phyloP scores from a whole-genome alignment of 2,329 filamentous ascomycete genomes.

The Curvularia sp. region DNA sequence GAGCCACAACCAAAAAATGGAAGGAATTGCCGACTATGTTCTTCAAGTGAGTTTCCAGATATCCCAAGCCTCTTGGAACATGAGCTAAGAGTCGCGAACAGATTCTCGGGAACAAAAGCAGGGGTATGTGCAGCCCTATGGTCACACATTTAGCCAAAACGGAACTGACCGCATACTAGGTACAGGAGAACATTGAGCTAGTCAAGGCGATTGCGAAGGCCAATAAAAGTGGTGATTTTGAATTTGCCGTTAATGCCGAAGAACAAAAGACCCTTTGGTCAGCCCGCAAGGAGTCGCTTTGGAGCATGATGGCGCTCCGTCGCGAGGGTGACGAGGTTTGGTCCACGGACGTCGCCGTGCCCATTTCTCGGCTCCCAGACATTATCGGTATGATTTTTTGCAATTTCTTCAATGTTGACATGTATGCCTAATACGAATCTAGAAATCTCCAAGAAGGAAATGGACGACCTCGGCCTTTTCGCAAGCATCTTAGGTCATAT shows the following conservation, averaged over 20 bases:
- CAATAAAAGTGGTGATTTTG: constrained; percentile 63
- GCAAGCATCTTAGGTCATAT: constrained; percentile 89
- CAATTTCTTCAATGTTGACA: not conserved
- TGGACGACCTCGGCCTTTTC: constrained; percentile 85
- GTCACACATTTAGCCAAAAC: constrained; percentile 26
- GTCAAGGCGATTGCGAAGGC: constrained; percentile 71
- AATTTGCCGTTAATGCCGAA: constrained; percentile 61
- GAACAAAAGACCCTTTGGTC: constrained; percentile 66
- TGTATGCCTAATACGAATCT: constrained; percentile 34
- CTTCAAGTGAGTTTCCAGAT: constrained; percentile 67
- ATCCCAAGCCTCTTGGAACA: constrained; percentile 8
- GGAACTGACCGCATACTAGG: constrained; percentile 52
- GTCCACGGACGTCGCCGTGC: constrained; percentile 68
- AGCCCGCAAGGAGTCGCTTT: constrained; percentile 66
- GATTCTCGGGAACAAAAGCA: constrained; percentile 76
- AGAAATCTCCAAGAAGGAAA: constrained; percentile 86
- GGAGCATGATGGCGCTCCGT: constrained; percentile 65
- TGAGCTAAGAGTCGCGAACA: constrained; percentile 37
- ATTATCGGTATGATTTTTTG: constrained; percentile 60
- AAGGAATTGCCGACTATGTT: constrained; percentile 79
- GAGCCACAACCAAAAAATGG: constrained; percentile 74
- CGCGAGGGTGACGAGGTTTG: constrained; percentile 65
- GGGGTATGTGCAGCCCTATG: constrained; percentile 52
- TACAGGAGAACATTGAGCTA: constrained; percentile 75
- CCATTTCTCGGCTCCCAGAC: constrained; percentile 66